Percentiles rank a stretch among this genome's conserved stretches.
Conservation (phyloP, 108 stramenopile species). For the Cyclostephanos tholiformis region DNA sequence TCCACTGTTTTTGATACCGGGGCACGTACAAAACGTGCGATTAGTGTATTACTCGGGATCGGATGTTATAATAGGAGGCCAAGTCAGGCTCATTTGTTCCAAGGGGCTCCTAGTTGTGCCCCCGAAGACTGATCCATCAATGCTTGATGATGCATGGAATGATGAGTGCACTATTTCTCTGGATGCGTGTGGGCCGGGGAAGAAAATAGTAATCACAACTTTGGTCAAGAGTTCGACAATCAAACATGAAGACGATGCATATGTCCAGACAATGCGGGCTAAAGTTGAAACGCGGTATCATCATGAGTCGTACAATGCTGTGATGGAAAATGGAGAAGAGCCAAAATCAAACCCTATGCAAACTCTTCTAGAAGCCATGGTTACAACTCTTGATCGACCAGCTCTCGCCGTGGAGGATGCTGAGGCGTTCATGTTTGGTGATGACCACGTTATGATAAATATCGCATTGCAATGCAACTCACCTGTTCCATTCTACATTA, state of each 20-base stretch:
- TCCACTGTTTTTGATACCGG: conserved; percentile 73
- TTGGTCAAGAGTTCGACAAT: conserved; percentile 61
- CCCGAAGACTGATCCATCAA: conserved; percentile 53
- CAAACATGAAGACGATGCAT: conserved; percentile 30
- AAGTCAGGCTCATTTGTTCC: conserved; percentile 59
- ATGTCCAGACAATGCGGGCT: conserved; percentile 59
- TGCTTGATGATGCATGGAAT: conserved; percentile 54
- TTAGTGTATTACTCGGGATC: conserved; percentile 64
- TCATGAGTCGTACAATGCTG: conserved; percentile 38
- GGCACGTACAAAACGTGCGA: conserved; percentile 72
- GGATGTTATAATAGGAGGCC: conserved; percentile 67
- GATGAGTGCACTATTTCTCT: conserved; percentile 53
- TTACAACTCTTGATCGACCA: conserved; percentile 66
- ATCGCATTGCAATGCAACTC: conserved; percentile 65
- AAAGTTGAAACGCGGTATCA: conserved; percentile 61
- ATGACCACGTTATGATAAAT: conserved; percentile 56
- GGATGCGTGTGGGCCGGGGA: conserved; percentile 56
- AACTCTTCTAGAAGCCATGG: conserved; percentile 61
- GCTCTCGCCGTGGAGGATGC: conserved; percentile 63
- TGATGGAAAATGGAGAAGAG: conserved; percentile 48
- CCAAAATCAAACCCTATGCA: conserved; percentile 55
- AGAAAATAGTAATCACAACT: conserved; percentile 49
- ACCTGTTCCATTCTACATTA: conserved; percentile 63
- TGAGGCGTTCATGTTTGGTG: conserved; percentile 40
- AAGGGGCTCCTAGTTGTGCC: conserved; percentile 60